Conservation (phyloP, 495 filamentous ascomycete genomes). For the Xylaria longipes region DNA sequence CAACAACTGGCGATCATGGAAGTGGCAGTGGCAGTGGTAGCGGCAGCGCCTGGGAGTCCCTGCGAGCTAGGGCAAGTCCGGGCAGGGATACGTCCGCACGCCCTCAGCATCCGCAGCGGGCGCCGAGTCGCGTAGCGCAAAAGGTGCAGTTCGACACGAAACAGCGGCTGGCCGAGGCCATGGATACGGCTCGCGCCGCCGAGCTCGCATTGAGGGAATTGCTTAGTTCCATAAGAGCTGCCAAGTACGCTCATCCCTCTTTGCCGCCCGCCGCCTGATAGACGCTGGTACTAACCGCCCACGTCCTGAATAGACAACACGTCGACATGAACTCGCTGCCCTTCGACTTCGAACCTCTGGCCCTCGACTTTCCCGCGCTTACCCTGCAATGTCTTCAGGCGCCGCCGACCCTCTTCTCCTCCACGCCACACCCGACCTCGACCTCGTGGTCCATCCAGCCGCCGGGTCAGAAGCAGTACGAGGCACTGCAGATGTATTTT, state of each 20-base stretch:
- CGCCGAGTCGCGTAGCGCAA: slow-evolving; percentile 52
- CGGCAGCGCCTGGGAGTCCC: slow-evolving; percentile 27
- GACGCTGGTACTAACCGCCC: slow-evolving; percentile 27
- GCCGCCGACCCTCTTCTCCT: slow-evolving; percentile 76
- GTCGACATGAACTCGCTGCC: slow-evolving; percentile 57
- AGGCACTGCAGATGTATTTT: slow-evolving; percentile 71
- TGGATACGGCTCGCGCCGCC: slow-evolving; percentile 77
- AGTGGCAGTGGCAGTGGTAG: slow-evolving; percentile 31
- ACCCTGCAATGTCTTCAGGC: slow-evolving; percentile 79
- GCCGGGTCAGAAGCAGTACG: slow-evolving; percentile 72
- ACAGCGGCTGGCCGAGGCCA: slow-evolving; percentile 63
- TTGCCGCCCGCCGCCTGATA: background rate
- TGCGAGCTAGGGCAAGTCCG: slow-evolving; percentile 19
- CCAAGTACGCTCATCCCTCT: slow-evolving; percentile 63
- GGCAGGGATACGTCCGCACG: slow-evolving; percentile 2
- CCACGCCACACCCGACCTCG: slow-evolving; percentile 70
- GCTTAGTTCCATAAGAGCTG: slow-evolving; percentile 77
- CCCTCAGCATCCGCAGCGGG: slow-evolving; percentile 39
- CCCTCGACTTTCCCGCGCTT: slow-evolving; percentile 81
- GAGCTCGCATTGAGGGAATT: slow-evolving; percentile 85
- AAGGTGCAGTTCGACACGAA: slow-evolving; percentile 65
- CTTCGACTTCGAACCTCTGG: slow-evolving; percentile 83
- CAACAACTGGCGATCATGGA: slow-evolving; percentile 42
- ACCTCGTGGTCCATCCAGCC: slow-evolving; percentile 77
- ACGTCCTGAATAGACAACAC: slow-evolving; percentile 47